Conservation (phyloP, 148 eudicot species). For the Gaultheria prostrata region DNA sequence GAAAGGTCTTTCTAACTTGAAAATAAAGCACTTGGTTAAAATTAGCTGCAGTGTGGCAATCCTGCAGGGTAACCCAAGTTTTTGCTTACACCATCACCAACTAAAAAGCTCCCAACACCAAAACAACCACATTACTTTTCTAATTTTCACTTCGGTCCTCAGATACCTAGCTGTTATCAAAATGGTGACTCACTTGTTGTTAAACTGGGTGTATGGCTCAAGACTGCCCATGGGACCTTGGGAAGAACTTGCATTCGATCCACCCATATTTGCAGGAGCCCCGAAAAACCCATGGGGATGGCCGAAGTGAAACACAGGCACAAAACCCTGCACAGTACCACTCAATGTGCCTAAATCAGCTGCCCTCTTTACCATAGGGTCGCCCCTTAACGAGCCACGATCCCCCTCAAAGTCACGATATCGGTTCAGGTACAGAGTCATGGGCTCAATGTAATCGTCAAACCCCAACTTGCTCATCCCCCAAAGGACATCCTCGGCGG, state of each 20-base stretch:
- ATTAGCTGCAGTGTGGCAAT: background rate
- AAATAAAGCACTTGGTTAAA: background rate
- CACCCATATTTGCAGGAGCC: constrained; percentile 25
- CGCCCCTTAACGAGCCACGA: constrained; percentile 62
- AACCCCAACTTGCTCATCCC: constrained; percentile 96
- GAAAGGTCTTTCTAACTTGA: background rate
- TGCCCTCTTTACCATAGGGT: constrained; percentile 46
- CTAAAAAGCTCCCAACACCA: background rate
- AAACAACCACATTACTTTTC: background rate
- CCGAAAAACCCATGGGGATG: constrained; percentile 46
- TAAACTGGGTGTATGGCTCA: constrained; percentile 27
- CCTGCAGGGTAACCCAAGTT: background rate
- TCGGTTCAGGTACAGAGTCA: constrained; percentile 75
- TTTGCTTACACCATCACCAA: background rate
- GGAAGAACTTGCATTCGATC: constrained; percentile 29
- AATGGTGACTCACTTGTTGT: constrained; percentile 14
- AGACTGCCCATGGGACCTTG: constrained; percentile 21
- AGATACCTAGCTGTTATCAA: background rate
- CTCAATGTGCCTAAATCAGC: constrained; percentile 26
- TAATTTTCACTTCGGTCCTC: background rate
- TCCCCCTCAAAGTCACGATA: constrained; percentile 81
- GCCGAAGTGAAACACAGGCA: constrained; percentile 45
- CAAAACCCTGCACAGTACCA: constrained; percentile 17
- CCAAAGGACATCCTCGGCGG: constrained; percentile 92
- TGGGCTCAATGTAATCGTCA: constrained; percentile 91